phyloP scores from a whole-genome alignment of 495 filamentous ascomycete genomes.

The Trichoderma erinaceum region DNA sequence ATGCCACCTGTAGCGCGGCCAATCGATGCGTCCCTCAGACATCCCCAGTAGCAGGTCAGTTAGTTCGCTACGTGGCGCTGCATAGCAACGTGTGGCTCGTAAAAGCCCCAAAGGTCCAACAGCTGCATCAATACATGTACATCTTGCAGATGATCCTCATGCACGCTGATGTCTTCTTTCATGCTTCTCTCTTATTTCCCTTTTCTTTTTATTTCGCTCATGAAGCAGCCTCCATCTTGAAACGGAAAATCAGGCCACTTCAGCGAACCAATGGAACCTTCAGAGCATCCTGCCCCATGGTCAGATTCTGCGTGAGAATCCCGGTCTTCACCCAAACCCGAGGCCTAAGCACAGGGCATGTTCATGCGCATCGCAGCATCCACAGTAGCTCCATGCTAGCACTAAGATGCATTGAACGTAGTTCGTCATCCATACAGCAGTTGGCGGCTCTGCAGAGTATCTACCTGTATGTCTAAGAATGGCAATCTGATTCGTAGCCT shows the following conservation, averaged over 20 bases:
- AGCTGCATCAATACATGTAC: neutral
- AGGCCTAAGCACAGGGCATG: slow-evolving; percentile 7
- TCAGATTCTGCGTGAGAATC: neutral
- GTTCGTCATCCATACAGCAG: neutral
- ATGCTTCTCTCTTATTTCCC: neutral
- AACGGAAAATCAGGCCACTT: neutral
- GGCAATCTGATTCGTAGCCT: neutral
- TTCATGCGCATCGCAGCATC: slow-evolving; percentile 2
- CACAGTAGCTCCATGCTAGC: neutral
- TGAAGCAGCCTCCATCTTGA: neutral
- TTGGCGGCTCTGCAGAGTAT: neutral
- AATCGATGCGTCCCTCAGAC: neutral
- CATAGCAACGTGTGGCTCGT: slow-evolving; percentile 11
- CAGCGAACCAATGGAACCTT: neutral
- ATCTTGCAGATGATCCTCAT: slow-evolving; percentile 1
- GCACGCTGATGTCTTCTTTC: neutral
- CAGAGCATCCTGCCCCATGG: neutral
- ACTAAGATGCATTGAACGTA: neutral
- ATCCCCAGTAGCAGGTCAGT: neutral
- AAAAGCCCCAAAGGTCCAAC: neutral
- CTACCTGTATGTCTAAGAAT: neutral
- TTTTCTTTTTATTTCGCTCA: neutral
- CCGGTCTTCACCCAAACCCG: neutral
- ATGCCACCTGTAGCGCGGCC: neutral
- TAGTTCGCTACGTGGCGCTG: neutral